Base-by-base conservation (phyloP, 2,329 filamentous ascomycete species). In the Aureobasidium uvarum region DNA sequence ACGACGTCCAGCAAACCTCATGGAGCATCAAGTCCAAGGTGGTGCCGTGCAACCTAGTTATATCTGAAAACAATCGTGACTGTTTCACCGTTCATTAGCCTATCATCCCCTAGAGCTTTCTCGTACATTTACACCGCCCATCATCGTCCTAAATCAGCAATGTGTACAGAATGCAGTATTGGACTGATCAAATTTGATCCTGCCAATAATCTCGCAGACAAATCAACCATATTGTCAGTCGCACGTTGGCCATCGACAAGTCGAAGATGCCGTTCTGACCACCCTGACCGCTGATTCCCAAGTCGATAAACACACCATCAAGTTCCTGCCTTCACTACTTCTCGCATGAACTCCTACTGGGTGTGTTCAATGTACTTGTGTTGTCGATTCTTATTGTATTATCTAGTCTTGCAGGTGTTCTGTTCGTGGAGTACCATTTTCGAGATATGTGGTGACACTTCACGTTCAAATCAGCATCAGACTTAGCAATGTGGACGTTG, bases 41-140 rank as follows among this genome's bases (percentile, higher is more conserved):
- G n/a, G 25, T 25, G 0, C 14, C 39, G 41, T 59, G 43, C 20
- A 43, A n/a, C 20, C 33, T 36, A 36, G 33, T 46, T 41, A 11
- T 59, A 60, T 48, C 56, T 23, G 38, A 51, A 20, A 50, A 62
- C 14, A 50, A 62, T 51, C 45, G 33, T 18, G 20, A 62, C 58
- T 62, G 58, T 62, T 62, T 50, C 58, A 62, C 36, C 58, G 45
- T 62, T 31, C 58, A 23, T 41, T 62, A 50, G 45, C 43, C 45
- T 62, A 51, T 51, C 36, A 41, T 51, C 45, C 20, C 33, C 23
- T 36, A 13, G 28, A 46, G 56, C 58, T 28, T 60, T 28, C 20
- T 62, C 56, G 31, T 38, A 45, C 36, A 31, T 38, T 25, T 18
- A 25, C 25, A 48, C 31, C 41, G 56, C 41, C 28, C 56, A 39